phyloP scores from a whole-genome alignment of 2,329 filamentous ascomycete species.

The Plectosphaerella cucumerina region DNA sequence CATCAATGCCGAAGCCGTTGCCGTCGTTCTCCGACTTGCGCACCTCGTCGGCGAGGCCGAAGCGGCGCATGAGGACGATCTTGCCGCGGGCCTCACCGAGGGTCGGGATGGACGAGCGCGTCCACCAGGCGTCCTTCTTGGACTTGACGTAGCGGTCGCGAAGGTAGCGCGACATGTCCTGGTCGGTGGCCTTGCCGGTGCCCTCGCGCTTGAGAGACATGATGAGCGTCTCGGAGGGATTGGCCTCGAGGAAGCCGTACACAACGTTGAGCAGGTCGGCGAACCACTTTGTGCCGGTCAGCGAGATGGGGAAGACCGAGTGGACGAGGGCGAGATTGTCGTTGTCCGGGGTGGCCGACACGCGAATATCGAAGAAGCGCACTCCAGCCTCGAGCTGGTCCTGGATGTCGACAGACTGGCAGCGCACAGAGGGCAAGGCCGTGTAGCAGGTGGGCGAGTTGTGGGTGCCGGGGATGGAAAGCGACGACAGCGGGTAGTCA shows the following conservation, averaged over 20 bases:
- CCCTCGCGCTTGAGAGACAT: slow-evolving; percentile 91
- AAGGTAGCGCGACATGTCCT: slow-evolving; percentile 71
- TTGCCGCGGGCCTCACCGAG: slow-evolving; percentile 78
- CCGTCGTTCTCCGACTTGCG: slow-evolving; percentile 43
- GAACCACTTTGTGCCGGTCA: slow-evolving; percentile 79
- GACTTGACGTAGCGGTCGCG: slow-evolving; percentile 64
- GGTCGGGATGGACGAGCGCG: slow-evolving; percentile 68
- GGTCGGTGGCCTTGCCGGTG: slow-evolving; percentile 72
- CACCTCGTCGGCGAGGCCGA: slow-evolving; percentile 57
- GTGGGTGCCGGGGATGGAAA: slow-evolving; percentile 93
- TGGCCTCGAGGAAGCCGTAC: slow-evolving; percentile 69
- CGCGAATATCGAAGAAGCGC: slow-evolving; percentile 89
- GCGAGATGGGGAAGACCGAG: slow-evolving; percentile 79
- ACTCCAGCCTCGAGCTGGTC: slow-evolving; percentile 86
- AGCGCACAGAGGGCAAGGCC: slow-evolving; percentile 87
- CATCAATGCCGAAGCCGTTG: slow-evolving; percentile 56
- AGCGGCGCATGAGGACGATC: slow-evolving; percentile 80
- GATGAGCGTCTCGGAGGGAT: slow-evolving; percentile 79
- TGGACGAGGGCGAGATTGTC: slow-evolving; percentile 81
- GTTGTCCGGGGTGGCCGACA: slow-evolving; percentile 49
- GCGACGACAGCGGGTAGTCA: slow-evolving; percentile 67
- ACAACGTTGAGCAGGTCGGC: slow-evolving; percentile 66
- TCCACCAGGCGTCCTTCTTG: slow-evolving; percentile 67
- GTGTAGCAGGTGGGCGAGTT: slow-evolving; percentile 84
- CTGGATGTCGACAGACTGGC: slow-evolving; percentile 74